Percentiles rank a stretch among this genome's conserved stretches.
Conservation (phyloP, 192 early-diverging fungal species). For the Mortierella antarctica region DNA sequence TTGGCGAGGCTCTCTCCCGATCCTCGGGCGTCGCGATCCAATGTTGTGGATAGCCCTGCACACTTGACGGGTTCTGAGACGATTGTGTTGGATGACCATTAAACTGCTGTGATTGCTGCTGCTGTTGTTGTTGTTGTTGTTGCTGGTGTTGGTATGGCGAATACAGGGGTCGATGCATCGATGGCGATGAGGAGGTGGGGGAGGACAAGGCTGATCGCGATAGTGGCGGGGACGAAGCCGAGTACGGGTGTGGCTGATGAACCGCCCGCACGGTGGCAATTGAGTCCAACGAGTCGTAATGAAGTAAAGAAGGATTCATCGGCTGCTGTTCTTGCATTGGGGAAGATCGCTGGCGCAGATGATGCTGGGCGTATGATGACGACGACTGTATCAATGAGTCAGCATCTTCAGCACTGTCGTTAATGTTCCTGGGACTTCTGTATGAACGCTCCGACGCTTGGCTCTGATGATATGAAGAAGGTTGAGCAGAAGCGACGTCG, state of each 20-base stretch:
- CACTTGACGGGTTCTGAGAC: background rate
- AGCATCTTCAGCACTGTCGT: background rate
- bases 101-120: background rate
- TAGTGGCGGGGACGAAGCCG: slow-evolving; percentile 7
- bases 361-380: slow-evolving; percentile 17
- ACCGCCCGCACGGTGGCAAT: slow-evolving; percentile 30
- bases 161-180: background rate
- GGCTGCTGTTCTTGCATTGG: background rate
- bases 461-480: background rate
- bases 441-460: background rate
- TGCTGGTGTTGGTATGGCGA: slow-evolving; percentile 11
- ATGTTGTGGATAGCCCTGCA: slow-evolving; percentile 20
- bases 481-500: background rate
- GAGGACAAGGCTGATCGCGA: slow-evolving; percentile 3
- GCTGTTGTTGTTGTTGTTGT: slow-evolving; percentile 5
- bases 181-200: background rate
- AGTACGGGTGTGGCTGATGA: background rate
- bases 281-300: slow-evolving; percentile 39
- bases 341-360: background rate
- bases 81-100: slow-evolving; percentile 8
- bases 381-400: slow-evolving; percentile 17
- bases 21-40: slow-evolving; percentile 10
- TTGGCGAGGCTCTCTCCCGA: background rate
- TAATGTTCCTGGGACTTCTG: background rate
- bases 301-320: background rate